Percentiles rank a stretch among this genome's conserved stretches.
Conservation (phyloP, 495 filamentous ascomycete genomes). For the Aspergillus ostianus region DNA sequence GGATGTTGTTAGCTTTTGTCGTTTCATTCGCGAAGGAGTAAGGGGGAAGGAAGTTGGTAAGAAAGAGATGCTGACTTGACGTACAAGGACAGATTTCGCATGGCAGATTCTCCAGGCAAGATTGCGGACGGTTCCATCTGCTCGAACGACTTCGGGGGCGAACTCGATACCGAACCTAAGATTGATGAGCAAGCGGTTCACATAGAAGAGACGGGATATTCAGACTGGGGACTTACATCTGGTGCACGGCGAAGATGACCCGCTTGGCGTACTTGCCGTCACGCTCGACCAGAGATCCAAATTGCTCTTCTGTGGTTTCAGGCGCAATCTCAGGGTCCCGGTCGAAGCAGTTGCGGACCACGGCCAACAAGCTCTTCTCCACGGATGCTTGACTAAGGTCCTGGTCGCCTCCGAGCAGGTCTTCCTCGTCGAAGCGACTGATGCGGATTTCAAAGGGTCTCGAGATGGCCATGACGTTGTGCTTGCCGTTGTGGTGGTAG, state of each 20-base stretch:
- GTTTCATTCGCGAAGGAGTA: slow-evolving; percentile 3
- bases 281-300: slow-evolving; percentile 76
- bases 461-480: slow-evolving; percentile 95
- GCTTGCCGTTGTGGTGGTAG: slow-evolving; percentile 91
- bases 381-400: slow-evolving; percentile 56
- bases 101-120: slow-evolving; percentile 94
- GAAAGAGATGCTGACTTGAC: slow-evolving; percentile 28
- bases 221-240: slow-evolving; percentile 60
- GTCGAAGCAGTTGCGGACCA: slow-evolving; percentile 90
- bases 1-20: background rate
- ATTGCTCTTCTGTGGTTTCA: slow-evolving; percentile 72
- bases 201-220: background rate
- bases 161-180: slow-evolving; percentile 91
- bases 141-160: slow-evolving; percentile 85
- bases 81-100: slow-evolving; percentile 89
- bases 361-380: slow-evolving; percentile 72
- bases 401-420: slow-evolving; percentile 39
- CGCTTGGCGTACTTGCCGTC: slow-evolving; percentile 85
- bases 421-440: slow-evolving; percentile 67
- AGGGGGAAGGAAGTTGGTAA: background rate
- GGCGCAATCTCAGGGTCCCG: slow-evolving; percentile 90
- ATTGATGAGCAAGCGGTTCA: background rate
- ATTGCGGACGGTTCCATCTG: slow-evolving; percentile 88
- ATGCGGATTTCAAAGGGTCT: slow-evolving; percentile 89
- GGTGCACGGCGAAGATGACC: slow-evolving; percentile 88